A percentile compares a stretch with the other conserved stretches of the same genome.
Evolutionary conservation across 1,284 basidiomycete species (phyloP).

Genomic region (Sphagnurus paluster): DNA sequence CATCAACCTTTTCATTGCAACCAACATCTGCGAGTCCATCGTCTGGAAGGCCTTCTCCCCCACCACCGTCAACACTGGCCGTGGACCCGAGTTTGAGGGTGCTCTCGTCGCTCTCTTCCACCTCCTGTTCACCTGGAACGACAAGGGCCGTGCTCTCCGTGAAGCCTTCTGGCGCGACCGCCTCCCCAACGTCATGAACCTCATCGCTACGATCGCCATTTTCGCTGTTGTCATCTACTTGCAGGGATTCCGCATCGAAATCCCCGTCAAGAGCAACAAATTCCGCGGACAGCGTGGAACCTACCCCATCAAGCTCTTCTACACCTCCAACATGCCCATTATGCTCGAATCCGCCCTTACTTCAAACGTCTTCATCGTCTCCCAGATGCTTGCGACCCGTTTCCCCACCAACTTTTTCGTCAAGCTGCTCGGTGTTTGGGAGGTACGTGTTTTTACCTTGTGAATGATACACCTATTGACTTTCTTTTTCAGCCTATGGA

Average conservation of each 20-base stretch:
- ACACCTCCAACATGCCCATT: slow-evolving; percentile 99
- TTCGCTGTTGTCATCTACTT: slow-evolving; percentile 97
- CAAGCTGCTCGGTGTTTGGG: slow-evolving; percentile 92
- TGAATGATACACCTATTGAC: neutral
- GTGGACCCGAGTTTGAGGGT: slow-evolving; percentile 98
- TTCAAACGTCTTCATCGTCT: slow-evolving; percentile 94
- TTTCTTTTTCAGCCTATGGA: slow-evolving; percentile 70
- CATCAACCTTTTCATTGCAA: slow-evolving; percentile 98
- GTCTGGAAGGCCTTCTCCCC: slow-evolving; percentile 99
- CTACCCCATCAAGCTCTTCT: slow-evolving; percentile 99
- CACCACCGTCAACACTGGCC: slow-evolving; percentile 96
- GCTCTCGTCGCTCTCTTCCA: slow-evolving; percentile 97
- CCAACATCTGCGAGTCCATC: slow-evolving; percentile 99
- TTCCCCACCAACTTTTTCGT: slow-evolving; percentile 95
- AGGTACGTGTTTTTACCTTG: slow-evolving; percentile 54
- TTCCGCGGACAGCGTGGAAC: slow-evolving; percentile 94
- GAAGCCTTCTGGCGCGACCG: slow-evolving; percentile 99
- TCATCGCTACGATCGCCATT: slow-evolving; percentile 89
- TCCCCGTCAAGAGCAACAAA: slow-evolving; percentile 96
- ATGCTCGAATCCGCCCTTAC: slow-evolving; percentile 97
- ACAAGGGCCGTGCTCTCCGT: slow-evolving; percentile 95
- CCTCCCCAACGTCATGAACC: slow-evolving; percentile 97
- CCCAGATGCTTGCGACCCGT: slow-evolving; percentile 90
- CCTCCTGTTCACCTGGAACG: slow-evolving; percentile 97
- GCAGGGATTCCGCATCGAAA: slow-evolving; percentile 98